These are phyloP conservation scores for Entomophthora muscae DNA, from an alignment of 371 early-diverging fungal species.

Conservation along the genomic window DNA sequence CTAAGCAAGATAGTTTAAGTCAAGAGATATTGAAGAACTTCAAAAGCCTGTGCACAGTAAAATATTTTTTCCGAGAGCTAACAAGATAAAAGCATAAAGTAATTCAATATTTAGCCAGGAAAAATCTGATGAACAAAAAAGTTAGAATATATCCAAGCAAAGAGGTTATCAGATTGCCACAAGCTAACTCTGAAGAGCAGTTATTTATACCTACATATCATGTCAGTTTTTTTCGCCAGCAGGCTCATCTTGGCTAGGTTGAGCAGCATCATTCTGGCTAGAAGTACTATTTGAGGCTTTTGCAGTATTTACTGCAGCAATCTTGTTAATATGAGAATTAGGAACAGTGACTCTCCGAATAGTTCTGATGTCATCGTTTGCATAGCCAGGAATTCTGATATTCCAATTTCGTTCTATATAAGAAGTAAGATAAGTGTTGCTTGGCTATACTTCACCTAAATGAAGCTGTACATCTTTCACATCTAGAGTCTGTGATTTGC, in stretches of 20 bases:
- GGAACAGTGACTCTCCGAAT: not conserved
- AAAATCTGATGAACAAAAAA: no score
- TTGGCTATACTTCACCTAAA: constrained; percentile 42
- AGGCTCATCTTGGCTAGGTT: not conserved
- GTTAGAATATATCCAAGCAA: no score
- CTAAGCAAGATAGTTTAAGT: no score
- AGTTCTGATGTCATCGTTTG: constrained; percentile 36
- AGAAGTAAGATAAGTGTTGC: not conserved
- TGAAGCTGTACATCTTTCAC: constrained; percentile 84
- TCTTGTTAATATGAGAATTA: not conserved
- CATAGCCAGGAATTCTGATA: constrained; percentile 81
- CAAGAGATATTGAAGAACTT: no score
- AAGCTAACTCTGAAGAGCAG: no score
- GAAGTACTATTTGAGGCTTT: not conserved
- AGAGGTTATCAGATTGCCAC: no score
- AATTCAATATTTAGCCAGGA: no score
- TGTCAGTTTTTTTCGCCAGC: not conserved
- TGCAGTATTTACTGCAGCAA: not conserved
- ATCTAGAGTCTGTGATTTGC: constrained; percentile 63
- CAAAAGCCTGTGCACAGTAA: no score
- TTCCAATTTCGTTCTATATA: constrained; percentile 77
- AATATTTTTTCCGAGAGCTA: no score
- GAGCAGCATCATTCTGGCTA: not conserved
- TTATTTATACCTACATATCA: no score
- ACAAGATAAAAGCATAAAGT: no score